A percentile compares a stretch with the other conserved stretches of the same genome.
These are phyloP conservation scores for Xylariaceae sp. DNA, from an alignment of 2,329 filamentous ascomycete species.

Conservation along the genomic window DNA sequence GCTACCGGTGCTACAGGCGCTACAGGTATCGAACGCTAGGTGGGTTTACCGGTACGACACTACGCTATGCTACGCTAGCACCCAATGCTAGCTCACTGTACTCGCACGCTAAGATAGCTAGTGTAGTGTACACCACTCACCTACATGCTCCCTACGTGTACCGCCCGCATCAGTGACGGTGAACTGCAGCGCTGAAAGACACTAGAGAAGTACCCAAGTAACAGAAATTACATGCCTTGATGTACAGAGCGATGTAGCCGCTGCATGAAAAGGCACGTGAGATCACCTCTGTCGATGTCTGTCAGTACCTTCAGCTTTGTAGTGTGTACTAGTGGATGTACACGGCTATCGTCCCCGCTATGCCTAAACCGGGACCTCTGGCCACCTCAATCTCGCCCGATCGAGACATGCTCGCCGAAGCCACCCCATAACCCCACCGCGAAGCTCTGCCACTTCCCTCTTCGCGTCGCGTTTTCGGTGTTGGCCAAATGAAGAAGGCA, in stretches of 20 bases:
- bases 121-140: not conserved
- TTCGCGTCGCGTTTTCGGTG: not conserved
- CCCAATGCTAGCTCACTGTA: no score
- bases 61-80: no score
- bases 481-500: not conserved
- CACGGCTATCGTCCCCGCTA: constrained; percentile 1
- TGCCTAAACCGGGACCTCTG: constrained; percentile 14
- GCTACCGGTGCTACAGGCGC: not conserved
- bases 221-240: not conserved
- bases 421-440: constrained; percentile 18
- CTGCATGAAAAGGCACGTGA: not conserved
- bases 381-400: constrained; percentile 17
- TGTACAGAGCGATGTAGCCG: not conserved
- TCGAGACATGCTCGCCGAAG: constrained; percentile 18
- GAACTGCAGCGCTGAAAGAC: not conserved
- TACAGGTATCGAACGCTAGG: not conserved
- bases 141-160: not conserved
- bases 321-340: constrained; percentile 1
- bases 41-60: no score
- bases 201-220: not conserved
- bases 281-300: not conserved
- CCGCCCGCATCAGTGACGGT: not conserved
- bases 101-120: not conserved
- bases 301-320: not conserved
- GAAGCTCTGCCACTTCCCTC: constrained; percentile 5